A percentile compares a stretch with the other conserved stretches of the same genome.
These are phyloP conservation scores for Mycosphaerella arachidis DNA, from an alignment of 2,329 filamentous ascomycete species.

Conservation along the genomic window DNA sequence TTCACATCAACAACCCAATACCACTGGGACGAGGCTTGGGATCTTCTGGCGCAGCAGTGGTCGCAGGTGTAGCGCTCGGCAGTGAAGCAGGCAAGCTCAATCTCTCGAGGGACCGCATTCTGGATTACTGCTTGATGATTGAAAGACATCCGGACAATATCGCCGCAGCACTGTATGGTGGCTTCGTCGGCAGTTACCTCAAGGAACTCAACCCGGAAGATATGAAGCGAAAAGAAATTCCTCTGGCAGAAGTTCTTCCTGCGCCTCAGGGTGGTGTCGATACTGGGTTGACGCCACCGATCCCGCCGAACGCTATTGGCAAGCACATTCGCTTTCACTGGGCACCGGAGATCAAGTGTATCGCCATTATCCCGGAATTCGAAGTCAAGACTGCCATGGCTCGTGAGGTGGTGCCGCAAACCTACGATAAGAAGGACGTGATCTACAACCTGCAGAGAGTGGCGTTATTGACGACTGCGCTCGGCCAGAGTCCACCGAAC, in stretches of 20 bases:
- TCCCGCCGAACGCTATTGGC: conserved; percentile 87
- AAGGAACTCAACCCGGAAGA: conserved; percentile 88
- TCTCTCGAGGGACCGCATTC: conserved; percentile 72
- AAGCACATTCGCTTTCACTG: conserved; percentile 95
- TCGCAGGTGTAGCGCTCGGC: conserved; percentile 87
- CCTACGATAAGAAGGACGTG: conserved; percentile 77
- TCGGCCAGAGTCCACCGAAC: conserved; percentile 85
- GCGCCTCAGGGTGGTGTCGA: conserved; percentile 85
- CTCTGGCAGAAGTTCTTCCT: conserved; percentile 86
- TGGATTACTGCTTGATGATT: conserved; percentile 98
- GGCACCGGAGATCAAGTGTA: conserved; percentile 91
- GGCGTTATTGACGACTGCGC: conserved; percentile 80
- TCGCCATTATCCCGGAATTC: conserved; percentile 94
- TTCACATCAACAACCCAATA: conserved; percentile 94
- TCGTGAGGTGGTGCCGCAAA: conserved; percentile 73
- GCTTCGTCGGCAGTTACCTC: conserved; percentile 93
- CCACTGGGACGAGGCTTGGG: conserved; percentile 87
- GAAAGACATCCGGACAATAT: conserved; percentile 90
- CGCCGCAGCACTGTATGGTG: conserved; percentile 88
- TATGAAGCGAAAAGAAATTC: conserved; percentile 85
- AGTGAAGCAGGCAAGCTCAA: conserved; percentile 81
- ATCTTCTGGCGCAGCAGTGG: conserved; percentile 92
- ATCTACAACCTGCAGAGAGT: conserved; percentile 96
- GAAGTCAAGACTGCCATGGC: conserved; percentile 93
- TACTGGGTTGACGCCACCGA: conserved; percentile 78